Evolutionary conservation across 2,329 filamentous ascomycete genomes (phyloP), one percentile per base, ranked within the genome.

Genomic region (Xylaria sp.): DNA sequence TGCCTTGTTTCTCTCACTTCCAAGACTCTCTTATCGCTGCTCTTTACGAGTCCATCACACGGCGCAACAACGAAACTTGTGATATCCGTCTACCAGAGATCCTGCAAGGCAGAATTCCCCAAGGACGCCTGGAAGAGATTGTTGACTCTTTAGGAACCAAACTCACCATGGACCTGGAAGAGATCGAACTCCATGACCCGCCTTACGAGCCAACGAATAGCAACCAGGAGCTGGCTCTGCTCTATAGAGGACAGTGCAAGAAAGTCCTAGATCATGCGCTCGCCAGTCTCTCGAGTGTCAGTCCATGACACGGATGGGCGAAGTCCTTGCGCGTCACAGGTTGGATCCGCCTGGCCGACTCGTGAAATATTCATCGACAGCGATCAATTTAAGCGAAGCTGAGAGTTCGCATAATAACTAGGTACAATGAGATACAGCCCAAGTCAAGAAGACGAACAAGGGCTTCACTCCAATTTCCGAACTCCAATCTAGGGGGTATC

Each of bases 21-120:
- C 85, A 88, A 72, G 84, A 85, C 57, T 81, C 82, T 6, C 83
- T 89, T 73, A 79, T 87, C 4, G 84, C 83, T 78, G 83, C 87
- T 63, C 81, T 89, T 0, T 79, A 80, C 77, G 63, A 80, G 75
- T n/a, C 75, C 73, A 48, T 79, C 76, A 58, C 77, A 5, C 72
- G 62, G 45, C 69, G 61, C 4, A 64, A 51, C 2, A 68, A 66
- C 0, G 71, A 65, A 5, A 61, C 60, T 2, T 64, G 73, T 6
- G 75, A 75, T 0, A 75, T 75, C 0, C 76, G 71, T n/a, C 68
- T 78, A n/a, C 79, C 69, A n/a, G 75, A 79, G 3, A 79, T 85
- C 9, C 81, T 86, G 32, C 79, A 81, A 59, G 78, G 84, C 68
- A 82, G 82, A 61, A 77, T 84, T 2, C 74, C 83, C 61, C 79